Evolutionary conservation across 805 yeast genomes (phyloP).

Genomic region (Candida koratica): DNA sequence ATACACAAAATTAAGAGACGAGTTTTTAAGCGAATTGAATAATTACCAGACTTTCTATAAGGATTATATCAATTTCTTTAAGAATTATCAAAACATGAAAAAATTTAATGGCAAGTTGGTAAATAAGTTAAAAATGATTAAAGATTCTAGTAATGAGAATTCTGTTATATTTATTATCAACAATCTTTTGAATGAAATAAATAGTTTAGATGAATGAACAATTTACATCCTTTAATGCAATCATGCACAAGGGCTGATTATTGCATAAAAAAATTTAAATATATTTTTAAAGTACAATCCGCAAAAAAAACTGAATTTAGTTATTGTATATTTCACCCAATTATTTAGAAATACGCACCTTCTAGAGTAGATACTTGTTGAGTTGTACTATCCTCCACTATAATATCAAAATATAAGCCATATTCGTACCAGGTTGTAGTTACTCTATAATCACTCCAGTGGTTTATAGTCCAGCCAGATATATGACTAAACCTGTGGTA

Average conservation of each 20-base stretch:
- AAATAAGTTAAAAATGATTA: constrained; percentile 19
- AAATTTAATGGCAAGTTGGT: constrained; percentile 2
- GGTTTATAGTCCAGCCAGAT: neutral
- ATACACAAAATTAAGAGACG: constrained; percentile 22
- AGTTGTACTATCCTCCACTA: neutral
- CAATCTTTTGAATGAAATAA: constrained; percentile 19
- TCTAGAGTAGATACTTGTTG: neutral
- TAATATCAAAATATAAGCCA: neutral
- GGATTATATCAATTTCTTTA: constrained; percentile 27
- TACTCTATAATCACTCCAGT: neutral
- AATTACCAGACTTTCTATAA: constrained; percentile 26
- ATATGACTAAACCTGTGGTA: neutral
- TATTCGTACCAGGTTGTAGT: neutral
- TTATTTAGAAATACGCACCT: too few relatives aligned
- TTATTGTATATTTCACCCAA: too few relatives aligned
- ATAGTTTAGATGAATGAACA: constrained; percentile 1
- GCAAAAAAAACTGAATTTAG: too few relatives aligned
- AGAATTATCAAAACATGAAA: constrained; percentile 24
- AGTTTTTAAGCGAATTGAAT: constrained; percentile 27
- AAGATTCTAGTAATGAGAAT: constrained; percentile 20
- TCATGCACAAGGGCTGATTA: too few relatives aligned
- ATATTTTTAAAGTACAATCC: too few relatives aligned
- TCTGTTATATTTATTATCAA: constrained; percentile 21
- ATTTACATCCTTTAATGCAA: neutral
- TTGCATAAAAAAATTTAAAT: too few relatives aligned